phyloP scores from a whole-genome alignment of 768 basidiomycete genomes.

The Leucosporidium yakuticum region DNA sequence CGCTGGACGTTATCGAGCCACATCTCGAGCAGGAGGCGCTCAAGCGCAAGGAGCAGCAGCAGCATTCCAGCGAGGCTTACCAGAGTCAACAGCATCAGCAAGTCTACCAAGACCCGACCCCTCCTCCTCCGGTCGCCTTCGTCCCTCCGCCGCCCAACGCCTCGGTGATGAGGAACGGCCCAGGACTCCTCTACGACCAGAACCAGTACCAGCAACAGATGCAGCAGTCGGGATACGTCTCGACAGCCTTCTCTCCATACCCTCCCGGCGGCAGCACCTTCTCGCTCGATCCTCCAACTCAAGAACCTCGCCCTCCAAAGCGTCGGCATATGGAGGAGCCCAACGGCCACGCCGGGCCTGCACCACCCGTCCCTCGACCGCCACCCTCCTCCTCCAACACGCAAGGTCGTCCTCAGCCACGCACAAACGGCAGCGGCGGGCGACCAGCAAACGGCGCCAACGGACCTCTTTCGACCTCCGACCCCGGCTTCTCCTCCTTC shows the following conservation, averaged over 20 bases:
- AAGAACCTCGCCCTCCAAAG: no score
- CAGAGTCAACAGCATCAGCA: not conserved
- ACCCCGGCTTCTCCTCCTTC: constrained; percentile 29
- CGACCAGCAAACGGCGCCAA: constrained; percentile 2
- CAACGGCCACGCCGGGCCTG: no score
- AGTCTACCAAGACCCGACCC: not conserved
- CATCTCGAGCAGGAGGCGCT: constrained; percentile 25
- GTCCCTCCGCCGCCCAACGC: no score
- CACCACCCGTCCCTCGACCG: not conserved
- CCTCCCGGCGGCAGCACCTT: not conserved
- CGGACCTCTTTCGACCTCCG: constrained; percentile 9
- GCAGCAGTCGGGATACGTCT: constrained; percentile 4
- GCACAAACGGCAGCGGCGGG: not conserved
- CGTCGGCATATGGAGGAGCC: no score
- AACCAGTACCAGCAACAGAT: constrained; percentile 13
- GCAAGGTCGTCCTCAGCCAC: not conserved
- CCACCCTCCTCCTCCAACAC: not conserved
- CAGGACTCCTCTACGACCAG: not conserved
- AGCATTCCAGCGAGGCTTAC: not conserved
- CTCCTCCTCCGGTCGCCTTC: no score
- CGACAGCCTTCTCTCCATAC: not conserved
- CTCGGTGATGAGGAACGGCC: not conserved
- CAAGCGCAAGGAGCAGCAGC: not conserved
- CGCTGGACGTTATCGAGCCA: constrained; percentile 33
- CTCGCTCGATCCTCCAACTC: no score